Evolutionary conservation across 169 alveolate genomes (phyloP), one percentile per base, ranked within the genome.

Genomic region (Eimeria brunetti): DNA sequence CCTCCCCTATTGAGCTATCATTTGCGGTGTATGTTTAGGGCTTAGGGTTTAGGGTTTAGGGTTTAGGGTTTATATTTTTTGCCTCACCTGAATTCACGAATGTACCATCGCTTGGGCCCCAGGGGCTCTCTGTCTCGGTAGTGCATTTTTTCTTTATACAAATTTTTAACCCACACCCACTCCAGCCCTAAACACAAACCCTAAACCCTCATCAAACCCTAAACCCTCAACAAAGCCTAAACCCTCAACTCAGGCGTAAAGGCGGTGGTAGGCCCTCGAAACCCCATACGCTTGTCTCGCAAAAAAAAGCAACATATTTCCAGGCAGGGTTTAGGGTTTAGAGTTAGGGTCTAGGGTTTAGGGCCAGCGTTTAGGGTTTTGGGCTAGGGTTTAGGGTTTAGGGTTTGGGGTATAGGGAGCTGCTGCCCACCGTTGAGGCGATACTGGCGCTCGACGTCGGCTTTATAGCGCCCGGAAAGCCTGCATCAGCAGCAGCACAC

Each of bases 371-470:
- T n/a, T n/a, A n/a, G n/a, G n/a, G n/a, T n/a, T n/a, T n/a, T n/a
- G n/a, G n/a, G n/a, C n/a, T n/a, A n/a, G n/a, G n/a, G n/a, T n/a
- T 78, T 64, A 46, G 22, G 44, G 44, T 76, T 83, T 69, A 41
- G 81, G 51, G 78, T 53, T 62, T 84, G 7, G 49, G 44, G 18
- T 58, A 27, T 27, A 9, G 27, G 89, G 41, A 51, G 14, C 46
- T 20, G 16, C 67, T 62, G 41, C 49, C 94, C 36, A 97, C 98
- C 98, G 80, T 98, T 97, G 96, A 96, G 94, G 91, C 97, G 96
- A 94, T 97, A 98, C 96, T 97, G 99, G 95, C 97, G 96, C 94
- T 96, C 97, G 41, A 98, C 96, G 95, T 98, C 99, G 24, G 98
- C 99, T 76, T 95, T 96, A 91, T 98, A 98, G 46, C 98, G 80